These are phyloP conservation scores for Selaginella tamariscina DNA, from an alignment of 75 land plant genomes.

Conservation along the genomic window DNA sequence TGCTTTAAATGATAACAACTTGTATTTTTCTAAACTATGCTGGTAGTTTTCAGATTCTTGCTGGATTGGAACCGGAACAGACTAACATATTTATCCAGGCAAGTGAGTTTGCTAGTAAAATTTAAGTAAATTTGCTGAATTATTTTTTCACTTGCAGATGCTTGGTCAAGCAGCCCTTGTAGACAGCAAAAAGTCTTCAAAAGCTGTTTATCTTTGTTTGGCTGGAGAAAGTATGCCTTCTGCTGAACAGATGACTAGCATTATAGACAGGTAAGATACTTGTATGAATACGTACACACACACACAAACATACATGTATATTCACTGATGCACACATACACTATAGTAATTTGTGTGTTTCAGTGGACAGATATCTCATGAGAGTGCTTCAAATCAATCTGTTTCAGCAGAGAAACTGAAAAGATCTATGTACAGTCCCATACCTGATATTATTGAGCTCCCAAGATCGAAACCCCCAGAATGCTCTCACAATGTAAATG, in stretches of 20 bases:
- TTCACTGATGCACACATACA: no score
- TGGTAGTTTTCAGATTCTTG: slow-evolving; percentile 29
- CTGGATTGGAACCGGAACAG: slow-evolving; percentile 27
- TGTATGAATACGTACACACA: no score
- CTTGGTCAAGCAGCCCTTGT: slow-evolving; percentile 20
- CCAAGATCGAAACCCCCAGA: not conserved
- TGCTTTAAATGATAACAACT: no score
- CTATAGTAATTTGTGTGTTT: no score
- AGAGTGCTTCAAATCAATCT: not conserved
- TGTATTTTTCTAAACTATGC: no score
- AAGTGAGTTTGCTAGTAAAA: no score
- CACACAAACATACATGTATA: no score
- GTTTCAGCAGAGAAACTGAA: not conserved
- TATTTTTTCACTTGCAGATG: slow-evolving; percentile 15
- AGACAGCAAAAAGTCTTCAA: slow-evolving; percentile 13
- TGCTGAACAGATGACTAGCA: slow-evolving; percentile 7
- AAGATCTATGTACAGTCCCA: not conserved
- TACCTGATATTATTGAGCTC: not conserved
- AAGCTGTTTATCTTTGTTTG: slow-evolving; percentile 17
- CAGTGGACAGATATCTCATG: not conserved
- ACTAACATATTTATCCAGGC: slow-evolving; percentile 25
- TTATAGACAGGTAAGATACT: not conserved
- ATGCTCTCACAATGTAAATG: not conserved
- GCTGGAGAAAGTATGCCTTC: slow-evolving; percentile 22
- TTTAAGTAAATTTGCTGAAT: not conserved